Percentiles rank a stretch among this genome's conserved stretches.
Evolutionary conservation across 139 green algal species (phyloP).

Genomic region (Gonium pectorale): DNA sequence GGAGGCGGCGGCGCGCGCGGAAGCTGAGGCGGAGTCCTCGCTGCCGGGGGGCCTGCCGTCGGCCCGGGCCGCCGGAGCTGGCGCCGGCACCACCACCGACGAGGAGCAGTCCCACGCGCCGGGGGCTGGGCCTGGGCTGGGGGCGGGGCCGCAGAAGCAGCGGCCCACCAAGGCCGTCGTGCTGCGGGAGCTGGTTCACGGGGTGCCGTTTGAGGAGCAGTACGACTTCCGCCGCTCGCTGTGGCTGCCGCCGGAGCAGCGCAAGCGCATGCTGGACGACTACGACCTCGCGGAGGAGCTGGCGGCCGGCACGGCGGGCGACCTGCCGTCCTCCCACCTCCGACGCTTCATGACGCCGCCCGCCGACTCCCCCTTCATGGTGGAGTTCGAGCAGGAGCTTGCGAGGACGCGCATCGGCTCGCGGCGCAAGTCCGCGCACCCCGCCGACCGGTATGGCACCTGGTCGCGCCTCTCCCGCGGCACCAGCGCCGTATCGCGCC

Average conservation of each 20-base stretch:
- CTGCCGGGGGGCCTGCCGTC: not conserved
- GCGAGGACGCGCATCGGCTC: not conserved
- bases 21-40: not conserved
- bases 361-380: conserved; percentile 1
- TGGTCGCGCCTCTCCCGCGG: conserved; percentile 18
- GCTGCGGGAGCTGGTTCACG: not conserved
- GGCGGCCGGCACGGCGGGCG: not conserved
- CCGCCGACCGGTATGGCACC: not conserved
- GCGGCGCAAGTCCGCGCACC: not conserved
- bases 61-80: not conserved
- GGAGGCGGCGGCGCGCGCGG: not conserved
- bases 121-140: not conserved
- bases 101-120: no score
- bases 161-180: conserved; percentile 1
- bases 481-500: not conserved
- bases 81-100: not conserved
- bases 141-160: not conserved
- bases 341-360: not conserved
- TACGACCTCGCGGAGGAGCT: conserved; percentile 47
- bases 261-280: conserved; percentile 31
- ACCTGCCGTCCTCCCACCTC: not conserved
- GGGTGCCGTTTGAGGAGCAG: conserved; percentile 28
- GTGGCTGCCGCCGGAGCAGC: conserved; percentile 29
- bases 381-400: conserved; percentile 43
- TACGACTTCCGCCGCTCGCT: conserved; percentile 33